A percentile compares a stretch with the other conserved stretches of the same genome.
Conservation (phyloP, 73 alveolate genomes). For the Stentor roeselii region DNA sequence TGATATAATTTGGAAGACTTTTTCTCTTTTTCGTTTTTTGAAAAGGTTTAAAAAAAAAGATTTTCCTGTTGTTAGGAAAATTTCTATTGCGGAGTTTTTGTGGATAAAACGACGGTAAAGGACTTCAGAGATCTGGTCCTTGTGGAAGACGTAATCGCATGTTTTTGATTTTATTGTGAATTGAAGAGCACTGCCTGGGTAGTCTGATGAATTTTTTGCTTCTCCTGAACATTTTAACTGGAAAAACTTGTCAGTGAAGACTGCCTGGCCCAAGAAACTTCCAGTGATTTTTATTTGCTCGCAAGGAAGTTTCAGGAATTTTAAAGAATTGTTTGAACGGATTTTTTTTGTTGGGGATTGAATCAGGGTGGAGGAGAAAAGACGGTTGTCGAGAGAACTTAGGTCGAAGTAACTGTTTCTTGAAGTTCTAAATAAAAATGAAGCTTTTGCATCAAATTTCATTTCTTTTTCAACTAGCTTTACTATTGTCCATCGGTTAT, state of each 20-base stretch:
- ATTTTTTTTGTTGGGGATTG: neutral
- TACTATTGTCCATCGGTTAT: neutral
- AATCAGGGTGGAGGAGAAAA: no score
- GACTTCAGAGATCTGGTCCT: neutral
- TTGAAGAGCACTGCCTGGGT: neutral
- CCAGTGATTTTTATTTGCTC: conserved; percentile 26
- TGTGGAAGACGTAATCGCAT: neutral
- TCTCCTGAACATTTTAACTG: neutral
- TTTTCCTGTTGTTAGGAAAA: conserved; percentile 40
- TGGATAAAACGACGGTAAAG: conserved; percentile 23
- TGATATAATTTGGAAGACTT: conserved; percentile 14
- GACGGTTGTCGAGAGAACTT: no score
- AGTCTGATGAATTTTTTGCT: neutral
- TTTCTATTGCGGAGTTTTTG: conserved; percentile 43
- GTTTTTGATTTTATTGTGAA: neutral
- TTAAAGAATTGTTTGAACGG: neutral
- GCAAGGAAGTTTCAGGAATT: neutral
- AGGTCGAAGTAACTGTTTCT: no score
- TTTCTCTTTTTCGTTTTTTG: conserved; percentile 9
- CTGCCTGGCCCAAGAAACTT: neutral
- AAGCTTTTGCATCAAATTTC: neutral
- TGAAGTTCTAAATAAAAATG: neutral
- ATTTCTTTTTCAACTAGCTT: neutral
- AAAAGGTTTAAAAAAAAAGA: conserved; percentile 43
- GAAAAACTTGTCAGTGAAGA: neutral